Evolutionary conservation across 1,139 yeast genomes (phyloP), one percentile per base, ranked within the genome.

Genomic region (Geotrichum reessii): DNA sequence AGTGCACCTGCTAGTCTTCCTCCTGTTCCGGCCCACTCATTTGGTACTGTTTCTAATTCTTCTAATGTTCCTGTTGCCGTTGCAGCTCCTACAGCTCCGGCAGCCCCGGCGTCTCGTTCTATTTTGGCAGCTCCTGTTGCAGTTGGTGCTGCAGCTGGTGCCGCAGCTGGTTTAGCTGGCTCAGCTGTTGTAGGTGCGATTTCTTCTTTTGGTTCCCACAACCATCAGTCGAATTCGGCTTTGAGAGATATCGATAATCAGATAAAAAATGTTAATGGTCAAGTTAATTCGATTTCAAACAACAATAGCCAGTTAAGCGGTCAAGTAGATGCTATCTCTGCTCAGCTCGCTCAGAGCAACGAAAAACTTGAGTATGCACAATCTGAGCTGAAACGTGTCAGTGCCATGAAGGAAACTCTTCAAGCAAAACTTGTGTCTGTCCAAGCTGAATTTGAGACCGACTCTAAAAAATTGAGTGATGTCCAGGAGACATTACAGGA

Each of bases 201-300:
- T 81, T 63, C 75, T 74, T 56, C 89, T 57, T 84, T 86, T 0
- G 87, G 82, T 62, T 67, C 78, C 1, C 74, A 69, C 1, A 85
- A 80, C 12, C 44, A 17, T 0, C 83, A 85, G 24, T 84, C 86
- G 67, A 76, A 89, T 54, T 84, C 95, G 0, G 82, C 82, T 63
- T 93, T 95, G 1, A 84, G 93, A 19, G 82, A 92, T 2, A 96
- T 89, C 65, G 80, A 89, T 71, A 96, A 96, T 25, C 55, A 52
- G 14, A 28, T 24, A 3, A 33, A 40, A n/a, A 89, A 92, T 66
- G 79, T 87, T 54, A 87, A 95, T 1, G 88, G 86, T 67, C 97
- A 92, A 74, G 85, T 90, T 61, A 84, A 84, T 62, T 86, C 47
- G 14, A 44, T 52, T n/a, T 44, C 55, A 14, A 33, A 47, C 21